Percentiles rank a stretch among this genome's conserved stretches.
These are phyloP conservation scores for Solanum neorickii DNA, from an alignment of 257 asterid genomes.

Conservation along the genomic window DNA sequence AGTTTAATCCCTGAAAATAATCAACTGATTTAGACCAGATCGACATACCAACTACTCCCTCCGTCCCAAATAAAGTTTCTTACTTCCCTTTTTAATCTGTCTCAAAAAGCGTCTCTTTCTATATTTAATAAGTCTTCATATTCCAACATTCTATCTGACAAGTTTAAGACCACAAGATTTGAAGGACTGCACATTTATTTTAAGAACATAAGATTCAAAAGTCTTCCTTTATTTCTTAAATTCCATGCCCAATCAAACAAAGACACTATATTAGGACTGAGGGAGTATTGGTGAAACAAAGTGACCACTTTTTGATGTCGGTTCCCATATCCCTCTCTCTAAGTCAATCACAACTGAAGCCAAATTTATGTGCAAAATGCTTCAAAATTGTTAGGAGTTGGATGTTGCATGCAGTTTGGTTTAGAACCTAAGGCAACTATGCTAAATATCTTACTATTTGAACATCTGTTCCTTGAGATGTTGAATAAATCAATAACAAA, in stretches of 20 bases:
- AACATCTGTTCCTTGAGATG: neutral
- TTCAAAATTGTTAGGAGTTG: neutral
- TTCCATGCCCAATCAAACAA: neutral
- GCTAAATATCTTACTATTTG: neutral
- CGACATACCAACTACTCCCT: neutral
- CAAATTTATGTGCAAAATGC: neutral
- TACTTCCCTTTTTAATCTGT: neutral
- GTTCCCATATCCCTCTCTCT: neutral
- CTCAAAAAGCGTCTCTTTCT: neutral
- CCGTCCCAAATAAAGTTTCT: neutral
- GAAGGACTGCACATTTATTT: neutral
- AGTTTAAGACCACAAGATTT: neutral
- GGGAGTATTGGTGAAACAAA: neutral
- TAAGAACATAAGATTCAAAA: neutral
- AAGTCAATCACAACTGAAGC: neutral
- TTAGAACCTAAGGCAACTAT: neutral
- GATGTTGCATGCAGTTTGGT: neutral
- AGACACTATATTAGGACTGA: neutral
- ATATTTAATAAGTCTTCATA: neutral
- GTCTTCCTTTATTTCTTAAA: neutral
- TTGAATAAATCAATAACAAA: neutral
- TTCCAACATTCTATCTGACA: neutral
- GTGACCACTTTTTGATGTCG: neutral
- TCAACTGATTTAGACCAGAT: neutral
- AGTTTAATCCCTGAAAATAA: conserved; percentile 72